Conservation (phyloP, 2,329 filamentous ascomycete species). For the Trichophaea hybrida region DNA sequence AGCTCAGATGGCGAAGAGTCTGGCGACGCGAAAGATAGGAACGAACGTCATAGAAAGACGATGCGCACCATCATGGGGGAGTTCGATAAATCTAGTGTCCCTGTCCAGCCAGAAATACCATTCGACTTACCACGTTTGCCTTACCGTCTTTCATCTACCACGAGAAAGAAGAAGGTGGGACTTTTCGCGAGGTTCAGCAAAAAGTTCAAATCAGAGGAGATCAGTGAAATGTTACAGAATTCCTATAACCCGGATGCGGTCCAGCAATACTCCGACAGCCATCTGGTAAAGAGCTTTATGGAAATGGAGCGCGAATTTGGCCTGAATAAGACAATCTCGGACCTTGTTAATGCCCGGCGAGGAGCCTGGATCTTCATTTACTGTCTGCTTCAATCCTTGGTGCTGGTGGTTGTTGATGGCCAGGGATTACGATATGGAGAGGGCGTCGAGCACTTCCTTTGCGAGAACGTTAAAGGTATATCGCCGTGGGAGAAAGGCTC, state of each 20-base stretch:
- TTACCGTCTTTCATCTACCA: constrained; percentile 51
- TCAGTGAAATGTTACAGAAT: constrained; percentile 60
- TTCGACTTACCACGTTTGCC: constrained; percentile 76
- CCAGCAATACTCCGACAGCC: constrained; percentile 36
- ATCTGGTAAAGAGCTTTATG: constrained; percentile 56
- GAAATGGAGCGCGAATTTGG: constrained; percentile 57
- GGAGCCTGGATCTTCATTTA: constrained; percentile 76
- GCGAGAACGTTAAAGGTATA: constrained; percentile 56
- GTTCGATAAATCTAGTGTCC: constrained; percentile 77
- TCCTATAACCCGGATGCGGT: constrained; percentile 67
- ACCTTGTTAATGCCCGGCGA: constrained; percentile 55
- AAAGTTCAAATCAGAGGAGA: constrained; percentile 47
- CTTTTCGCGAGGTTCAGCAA: constrained; percentile 14
- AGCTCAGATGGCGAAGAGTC: constrained; percentile 35
- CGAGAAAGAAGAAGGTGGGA: constrained; percentile 52
- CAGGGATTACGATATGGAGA: constrained; percentile 54
- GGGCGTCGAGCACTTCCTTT: constrained; percentile 69
- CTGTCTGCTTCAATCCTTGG: constrained; percentile 59
- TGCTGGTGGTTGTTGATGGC: constrained; percentile 63
- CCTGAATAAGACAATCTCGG: constrained; percentile 47
- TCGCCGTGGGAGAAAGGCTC: constrained; percentile 59
- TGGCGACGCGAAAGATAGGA: constrained; percentile 37
- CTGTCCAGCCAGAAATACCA: constrained; percentile 78
- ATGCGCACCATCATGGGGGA: constrained; percentile 69
- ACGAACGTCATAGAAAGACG: constrained; percentile 46